A percentile compares a stretch with the other conserved stretches of the same genome.
Evolutionary conservation across 192 early-diverging fungal species (phyloP).

Genomic region (Backusella tuberculispora): DNA sequence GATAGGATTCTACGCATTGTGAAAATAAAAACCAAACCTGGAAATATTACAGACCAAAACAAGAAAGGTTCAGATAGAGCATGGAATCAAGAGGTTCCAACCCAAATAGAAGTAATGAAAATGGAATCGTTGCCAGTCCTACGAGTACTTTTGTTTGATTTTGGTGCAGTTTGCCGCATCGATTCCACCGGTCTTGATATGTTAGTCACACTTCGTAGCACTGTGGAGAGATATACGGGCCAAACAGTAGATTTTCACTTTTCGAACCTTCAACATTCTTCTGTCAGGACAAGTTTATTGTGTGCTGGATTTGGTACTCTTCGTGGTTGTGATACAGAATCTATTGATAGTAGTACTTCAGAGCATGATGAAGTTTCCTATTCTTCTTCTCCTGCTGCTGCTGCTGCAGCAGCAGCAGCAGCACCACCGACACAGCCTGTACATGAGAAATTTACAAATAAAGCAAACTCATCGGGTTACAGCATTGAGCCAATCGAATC

Average conservation of each 20-base stretch:
- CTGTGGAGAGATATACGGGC: slow-evolving; percentile 33
- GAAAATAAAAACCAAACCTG: slow-evolving; percentile 29
- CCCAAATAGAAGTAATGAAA: neutral
- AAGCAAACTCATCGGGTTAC: neutral
- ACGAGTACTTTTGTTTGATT: slow-evolving; percentile 80
- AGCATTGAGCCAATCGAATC: neutral
- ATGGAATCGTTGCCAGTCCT: slow-evolving; percentile 49
- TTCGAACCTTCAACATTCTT: slow-evolving; percentile 13
- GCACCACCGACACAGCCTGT: neutral
- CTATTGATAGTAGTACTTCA: neutral
- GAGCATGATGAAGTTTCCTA: neutral
- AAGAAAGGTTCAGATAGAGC: neutral
- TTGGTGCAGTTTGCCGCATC: slow-evolving; percentile 73
- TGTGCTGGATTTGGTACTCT: slow-evolving; percentile 28
- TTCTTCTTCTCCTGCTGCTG: neutral
- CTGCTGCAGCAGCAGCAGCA: neutral
- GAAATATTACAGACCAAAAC: slow-evolving; percentile 7
- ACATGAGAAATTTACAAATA: slow-evolving; percentile 17
- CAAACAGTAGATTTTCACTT: slow-evolving; percentile 39
- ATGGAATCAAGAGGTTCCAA: slow-evolving; percentile 23
- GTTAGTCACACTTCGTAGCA: slow-evolving; percentile 58
- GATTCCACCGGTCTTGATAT: slow-evolving; percentile 83
- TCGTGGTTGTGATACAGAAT: slow-evolving; percentile 1
- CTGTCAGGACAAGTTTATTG: slow-evolving; percentile 19
- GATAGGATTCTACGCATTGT: slow-evolving; percentile 49